A percentile compares a stretch with the other conserved stretches of the same genome.
phyloP scores from a whole-genome alignment of 768 basidiomycete species.

The Stropharia rugosoannulata region DNA sequence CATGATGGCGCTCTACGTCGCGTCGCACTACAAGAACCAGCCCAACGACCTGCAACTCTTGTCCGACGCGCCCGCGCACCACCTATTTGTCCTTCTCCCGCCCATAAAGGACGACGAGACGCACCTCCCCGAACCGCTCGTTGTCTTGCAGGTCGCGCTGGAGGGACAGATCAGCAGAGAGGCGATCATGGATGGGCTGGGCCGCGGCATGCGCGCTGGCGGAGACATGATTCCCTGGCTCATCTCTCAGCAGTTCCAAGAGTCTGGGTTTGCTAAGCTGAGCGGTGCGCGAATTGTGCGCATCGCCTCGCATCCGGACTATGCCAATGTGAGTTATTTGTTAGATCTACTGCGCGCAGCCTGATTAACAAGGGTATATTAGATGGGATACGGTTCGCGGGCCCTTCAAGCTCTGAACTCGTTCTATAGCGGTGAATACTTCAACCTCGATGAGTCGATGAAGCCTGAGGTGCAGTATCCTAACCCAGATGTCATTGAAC shows the following conservation, averaged over 20 bases:
- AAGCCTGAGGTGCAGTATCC: slow-evolving; percentile 57
- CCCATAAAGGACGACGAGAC: slow-evolving; percentile 89
- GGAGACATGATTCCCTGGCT: slow-evolving; percentile 99
- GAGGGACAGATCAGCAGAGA: slow-evolving; percentile 91
- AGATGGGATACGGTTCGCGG: slow-evolving; percentile 98
- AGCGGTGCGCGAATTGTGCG: slow-evolving; percentile 91
- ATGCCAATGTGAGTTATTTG: slow-evolving; percentile 66
- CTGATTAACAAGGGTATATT: slow-evolving; percentile 10
- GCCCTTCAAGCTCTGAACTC: slow-evolving; percentile 84
- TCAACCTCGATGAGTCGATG: slow-evolving; percentile 75
- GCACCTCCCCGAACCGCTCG: slow-evolving; percentile 92
- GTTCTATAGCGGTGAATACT: slow-evolving; percentile 92
- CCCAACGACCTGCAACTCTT: slow-evolving; percentile 98
- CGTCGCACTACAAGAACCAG: slow-evolving; percentile 98
- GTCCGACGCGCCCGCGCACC: slow-evolving; percentile 95
- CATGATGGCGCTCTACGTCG: slow-evolving; percentile 98
- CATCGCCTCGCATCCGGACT: slow-evolving; percentile 95
- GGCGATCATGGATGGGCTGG: slow-evolving; percentile 82
- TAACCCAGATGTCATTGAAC: slow-evolving; percentile 48
- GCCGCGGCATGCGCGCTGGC: slow-evolving; percentile 79
- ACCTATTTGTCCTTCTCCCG: slow-evolving; percentile 92
- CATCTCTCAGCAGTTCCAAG: slow-evolving; percentile 93
- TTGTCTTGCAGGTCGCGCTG: slow-evolving; percentile 92
- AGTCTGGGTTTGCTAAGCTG: slow-evolving; percentile 87
- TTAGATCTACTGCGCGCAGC: background rate